These are phyloP conservation scores for Botrytis paeoniae DNA, from an alignment of 2,329 filamentous ascomycete species.

Conservation along the genomic window DNA sequence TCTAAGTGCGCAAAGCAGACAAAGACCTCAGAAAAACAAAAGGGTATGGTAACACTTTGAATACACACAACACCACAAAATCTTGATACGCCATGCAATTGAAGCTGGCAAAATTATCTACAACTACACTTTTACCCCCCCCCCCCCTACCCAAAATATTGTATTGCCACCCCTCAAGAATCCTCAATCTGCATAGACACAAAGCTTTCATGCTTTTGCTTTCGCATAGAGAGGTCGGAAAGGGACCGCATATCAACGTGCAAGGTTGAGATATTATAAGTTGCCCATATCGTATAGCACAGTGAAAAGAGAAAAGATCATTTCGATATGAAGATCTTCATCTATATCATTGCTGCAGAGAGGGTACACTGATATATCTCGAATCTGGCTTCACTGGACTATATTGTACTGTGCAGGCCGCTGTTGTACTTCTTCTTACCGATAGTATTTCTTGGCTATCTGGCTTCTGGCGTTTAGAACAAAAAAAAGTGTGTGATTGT, in stretches of 20 bases:
- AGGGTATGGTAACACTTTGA: slow-evolving; percentile 40
- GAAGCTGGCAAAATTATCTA: slow-evolving; percentile 20
- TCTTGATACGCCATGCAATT: slow-evolving; percentile 24
- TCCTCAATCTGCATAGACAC: slow-evolving; percentile 20
- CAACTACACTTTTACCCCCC: slow-evolving; percentile 12
- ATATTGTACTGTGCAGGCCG: slow-evolving; percentile 2
- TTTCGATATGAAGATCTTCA: background rate
- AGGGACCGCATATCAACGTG: slow-evolving; percentile 16
- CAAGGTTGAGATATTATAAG: slow-evolving; percentile 9
- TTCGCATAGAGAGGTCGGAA: slow-evolving; percentile 17
- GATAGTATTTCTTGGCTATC: slow-evolving; percentile 13
- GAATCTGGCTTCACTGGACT: background rate
- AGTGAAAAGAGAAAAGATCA: slow-evolving; percentile 6
- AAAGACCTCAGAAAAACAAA: slow-evolving; percentile 21
- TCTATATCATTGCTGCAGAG: slow-evolving; percentile 8
- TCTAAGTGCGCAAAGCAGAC: slow-evolving; percentile 13
- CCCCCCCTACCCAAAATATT: background rate
- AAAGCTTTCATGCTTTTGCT: slow-evolving; percentile 16
- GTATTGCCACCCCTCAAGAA: slow-evolving; percentile 11
- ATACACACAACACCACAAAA: slow-evolving; percentile 23
- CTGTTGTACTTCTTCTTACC: slow-evolving; percentile 9
- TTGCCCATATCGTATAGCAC: slow-evolving; percentile 7
- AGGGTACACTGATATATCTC: background rate
- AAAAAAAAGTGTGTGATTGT: slow-evolving; percentile 7
- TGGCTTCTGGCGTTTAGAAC: slow-evolving; percentile 7